Base-by-base conservation (phyloP, 1,284 basidiomycete genomes). In the Sphagnurus paluster region DNA sequence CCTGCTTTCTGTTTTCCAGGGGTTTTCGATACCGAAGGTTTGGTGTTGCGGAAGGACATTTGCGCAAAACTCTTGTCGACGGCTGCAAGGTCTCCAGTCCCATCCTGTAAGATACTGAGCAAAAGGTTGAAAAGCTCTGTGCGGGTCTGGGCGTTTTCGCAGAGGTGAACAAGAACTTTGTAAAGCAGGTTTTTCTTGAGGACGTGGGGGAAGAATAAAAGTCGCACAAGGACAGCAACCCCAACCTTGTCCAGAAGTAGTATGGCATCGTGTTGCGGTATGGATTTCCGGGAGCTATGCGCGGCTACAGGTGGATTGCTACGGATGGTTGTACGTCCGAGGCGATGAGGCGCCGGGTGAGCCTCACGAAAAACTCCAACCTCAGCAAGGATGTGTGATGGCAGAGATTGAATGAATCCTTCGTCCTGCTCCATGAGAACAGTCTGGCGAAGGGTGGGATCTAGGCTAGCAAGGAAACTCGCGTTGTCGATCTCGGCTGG, bases 191-290 rank as follows among this genome's bases (percentile, higher is more conserved):
- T 88, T 70, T 93, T 92, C 67, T 85, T 86, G 51, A 93, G 74
- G 32, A 94, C 86, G 57, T 98, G 90, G 5, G 96, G 97, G 78
- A 95, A 98, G 78, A 98, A 99, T 16, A 99, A 80, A 6, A 99
- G 79, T 25, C 96, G 87, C 25, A 98, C 84, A 5, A 99, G 82
- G 17, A 91, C 86, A 1, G 95, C 90, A 39, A 99, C 82, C 5
- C 94, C 93, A 14, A 82, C 69, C 62, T 93, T 96, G 65, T 99
- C 97, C 28, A 99, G 79, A 2, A 99, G 79, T 60, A 95, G 93
- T 21, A 98, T 92, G 2, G 95, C 91, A 57, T 99, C 96, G 35
- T 90, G 86, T 35, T 79, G 74, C 8, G 71, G 68, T 17, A 75
- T 57, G 10, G 69, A 61, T 56, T 87, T 87, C 21, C 79, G 76